Base-by-base conservation (phyloP, 1,284 basidiomycete genomes). In the Garcileccinum viscosum region DNA sequence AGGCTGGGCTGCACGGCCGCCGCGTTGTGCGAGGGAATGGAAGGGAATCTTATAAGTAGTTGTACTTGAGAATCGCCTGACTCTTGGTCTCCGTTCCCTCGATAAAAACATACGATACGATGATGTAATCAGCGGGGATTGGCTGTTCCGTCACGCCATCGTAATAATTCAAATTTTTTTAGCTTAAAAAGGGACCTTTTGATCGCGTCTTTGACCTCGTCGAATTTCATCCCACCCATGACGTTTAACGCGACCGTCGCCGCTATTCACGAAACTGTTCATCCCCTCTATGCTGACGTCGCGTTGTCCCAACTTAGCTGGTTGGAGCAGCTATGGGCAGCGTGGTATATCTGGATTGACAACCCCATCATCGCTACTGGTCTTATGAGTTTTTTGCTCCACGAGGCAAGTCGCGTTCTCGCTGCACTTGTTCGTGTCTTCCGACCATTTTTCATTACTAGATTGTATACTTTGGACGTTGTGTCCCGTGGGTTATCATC, bases 381-480 rank as follows among this genome's bases (percentile, higher is more conserved):
- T 70, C 84, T 99, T 71, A 92, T 96, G 89, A 95, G 94, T 75
- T 99, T 99, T 82, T 72, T 98, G 44, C 80, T 99, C 72, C 97
- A 99, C 82, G 97, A 99, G 88, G 95, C 96, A 70, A 66, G 91
- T 82, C 12, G 15, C 62, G 12, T 27, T 50, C n/a, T 53, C 7
- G 5, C 8, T 3, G 3, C 4, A 9, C 22, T 5, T 3, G 1
- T 17, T 14, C 30, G 27, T 47, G 5, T 37, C 19, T 56, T 74
- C 59, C 37, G 58, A 74, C 62, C 3, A 33, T 1, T 2, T 37
- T 24, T 38, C 17, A 30, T 27, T 19, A 68, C 65, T 27, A 97
- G 95, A 80, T 97, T 76, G 95, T 99, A 58, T 99, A 99, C 87
- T 99, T 99, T 81, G 97, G 97, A 35, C 94, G 97, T 44, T 93